These are phyloP conservation scores for Aspergillus persii DNA, from an alignment of 2,329 filamentous ascomycete genomes.

Conservation along the genomic window DNA sequence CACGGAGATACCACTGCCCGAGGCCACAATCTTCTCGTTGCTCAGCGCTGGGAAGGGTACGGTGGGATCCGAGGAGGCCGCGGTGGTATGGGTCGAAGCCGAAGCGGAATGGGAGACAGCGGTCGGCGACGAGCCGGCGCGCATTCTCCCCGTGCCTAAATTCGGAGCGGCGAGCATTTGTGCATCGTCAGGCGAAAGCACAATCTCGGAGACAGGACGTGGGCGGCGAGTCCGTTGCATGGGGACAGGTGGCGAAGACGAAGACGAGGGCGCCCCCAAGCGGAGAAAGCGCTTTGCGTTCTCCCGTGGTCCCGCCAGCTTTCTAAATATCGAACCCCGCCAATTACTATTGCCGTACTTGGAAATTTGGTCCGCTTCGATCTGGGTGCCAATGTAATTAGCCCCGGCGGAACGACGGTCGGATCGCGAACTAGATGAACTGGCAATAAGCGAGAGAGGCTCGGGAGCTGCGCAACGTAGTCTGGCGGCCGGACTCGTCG, in stretches of 20 bases:
- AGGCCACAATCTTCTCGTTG: constrained; percentile 49
- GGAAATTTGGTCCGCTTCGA: constrained; percentile 23
- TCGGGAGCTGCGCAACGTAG: constrained; percentile 21
- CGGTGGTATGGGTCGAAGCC: constrained; percentile 22
- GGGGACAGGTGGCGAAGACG: constrained; percentile 23
- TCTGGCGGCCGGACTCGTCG: constrained; percentile 18
- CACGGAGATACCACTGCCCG: constrained; percentile 49
- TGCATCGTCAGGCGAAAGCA: constrained; percentile 32
- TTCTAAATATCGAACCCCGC: constrained; percentile 33
- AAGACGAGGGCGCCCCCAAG: constrained; percentile 31
- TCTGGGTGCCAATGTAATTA: constrained; percentile 16
- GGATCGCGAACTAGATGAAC: constrained; percentile 24
- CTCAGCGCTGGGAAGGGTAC: constrained; percentile 35
- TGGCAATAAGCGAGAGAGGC: constrained; percentile 21
- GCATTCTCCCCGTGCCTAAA: constrained; percentile 22
- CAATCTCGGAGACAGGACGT: constrained; percentile 36
- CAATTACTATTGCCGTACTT: constrained; percentile 22
- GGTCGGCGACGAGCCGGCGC: constrained; percentile 13
- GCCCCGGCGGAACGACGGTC: constrained; percentile 21
- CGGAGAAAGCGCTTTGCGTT: constrained; percentile 48
- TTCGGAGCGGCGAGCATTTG: constrained; percentile 29
- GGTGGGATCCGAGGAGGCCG: constrained; percentile 24
- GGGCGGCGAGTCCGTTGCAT: constrained; percentile 25
- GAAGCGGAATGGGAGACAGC: constrained; percentile 21
- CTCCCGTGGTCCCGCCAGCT: constrained; percentile 47